phyloP scores from a whole-genome alignment of 495 filamentous ascomycete species.

The Cercophora scortea region DNA sequence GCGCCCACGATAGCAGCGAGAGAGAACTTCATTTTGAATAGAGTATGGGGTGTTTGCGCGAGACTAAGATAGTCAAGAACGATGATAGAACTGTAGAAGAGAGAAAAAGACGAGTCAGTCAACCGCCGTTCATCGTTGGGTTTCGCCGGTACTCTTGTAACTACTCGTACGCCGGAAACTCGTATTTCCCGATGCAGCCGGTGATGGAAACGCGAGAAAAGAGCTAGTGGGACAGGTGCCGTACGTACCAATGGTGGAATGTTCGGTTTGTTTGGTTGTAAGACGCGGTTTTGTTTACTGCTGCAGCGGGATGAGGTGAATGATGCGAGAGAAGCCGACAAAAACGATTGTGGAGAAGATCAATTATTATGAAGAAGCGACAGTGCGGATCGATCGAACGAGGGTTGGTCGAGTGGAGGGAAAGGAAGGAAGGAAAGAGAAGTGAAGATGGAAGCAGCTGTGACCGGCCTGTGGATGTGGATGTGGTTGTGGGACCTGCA shows the following conservation, averaged over 20 bases:
- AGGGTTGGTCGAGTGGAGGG: background rate
- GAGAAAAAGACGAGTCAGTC: too few species aligned
- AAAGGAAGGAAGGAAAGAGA: conserved; percentile 1
- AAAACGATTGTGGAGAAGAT: conserved; percentile 7
- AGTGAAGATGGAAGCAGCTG: background rate
- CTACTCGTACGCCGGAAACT: too few species aligned
- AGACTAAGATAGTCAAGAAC: background rate
- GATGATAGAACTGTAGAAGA: background rate
- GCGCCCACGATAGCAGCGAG: conserved; percentile 24
- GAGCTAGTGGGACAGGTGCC: too few species aligned
- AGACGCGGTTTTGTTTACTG: too few species aligned
- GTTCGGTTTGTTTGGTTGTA: background rate
- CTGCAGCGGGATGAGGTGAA: background rate
- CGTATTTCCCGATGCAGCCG: too few species aligned
- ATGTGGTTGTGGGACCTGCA: background rate
- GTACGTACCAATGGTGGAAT: background rate
- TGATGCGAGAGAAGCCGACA: background rate
- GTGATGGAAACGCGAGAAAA: too few species aligned
- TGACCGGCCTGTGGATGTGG: background rate
- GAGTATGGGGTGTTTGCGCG: background rate
- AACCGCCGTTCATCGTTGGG: too few species aligned
- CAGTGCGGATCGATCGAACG: background rate
- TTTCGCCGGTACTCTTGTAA: too few species aligned
- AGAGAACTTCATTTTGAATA: conserved; percentile 37
- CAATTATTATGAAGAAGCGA: conserved; percentile 5